Percentiles rank a stretch among this genome's conserved stretches.
Evolutionary conservation across 2,329 filamentous ascomycete species (phyloP).

Genomic region (Neofusicoccum cordaticola): DNA sequence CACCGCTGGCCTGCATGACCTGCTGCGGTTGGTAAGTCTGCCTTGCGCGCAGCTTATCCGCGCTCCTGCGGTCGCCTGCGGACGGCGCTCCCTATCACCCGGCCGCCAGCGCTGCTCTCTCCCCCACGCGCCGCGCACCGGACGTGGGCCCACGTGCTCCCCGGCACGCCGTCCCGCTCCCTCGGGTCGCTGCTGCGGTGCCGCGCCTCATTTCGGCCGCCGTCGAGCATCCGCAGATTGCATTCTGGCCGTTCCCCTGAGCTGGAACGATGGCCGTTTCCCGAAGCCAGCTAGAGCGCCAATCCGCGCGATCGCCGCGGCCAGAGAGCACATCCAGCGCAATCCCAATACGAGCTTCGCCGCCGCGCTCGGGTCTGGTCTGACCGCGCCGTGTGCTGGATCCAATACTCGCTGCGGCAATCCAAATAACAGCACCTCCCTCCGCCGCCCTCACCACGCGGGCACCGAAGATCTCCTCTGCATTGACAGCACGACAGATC

Average conservation of each 20-base stretch:
- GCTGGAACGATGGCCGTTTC: background rate
- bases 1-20: conserved; percentile 1
- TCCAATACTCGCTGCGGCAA: conserved; percentile 5
- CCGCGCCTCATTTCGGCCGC: conserved; percentile 6
- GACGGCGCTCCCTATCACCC: conserved; percentile 11
- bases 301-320: too few species aligned
- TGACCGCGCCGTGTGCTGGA: background rate
- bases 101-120: background rate
- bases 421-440: background rate
- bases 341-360: background rate
- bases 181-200: conserved; percentile 8
- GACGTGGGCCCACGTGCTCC: conserved; percentile 7
- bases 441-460: background rate
- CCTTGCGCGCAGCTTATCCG: conserved; percentile 9
- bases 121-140: conserved; percentile 1
- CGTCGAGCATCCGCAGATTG: conserved; percentile 4
- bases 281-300: background rate
- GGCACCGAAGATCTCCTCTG: background rate
- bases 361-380: background rate
- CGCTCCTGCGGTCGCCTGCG: background rate
- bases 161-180: background rate
- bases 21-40: conserved; percentile 2
- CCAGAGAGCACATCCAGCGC: background rate
- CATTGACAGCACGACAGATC: conserved; percentile 10
- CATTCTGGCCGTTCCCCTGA: conserved; percentile 6